Conservation (phyloP, 768 basidiomycete genomes). For the Tulasnella calospora region DNA sequence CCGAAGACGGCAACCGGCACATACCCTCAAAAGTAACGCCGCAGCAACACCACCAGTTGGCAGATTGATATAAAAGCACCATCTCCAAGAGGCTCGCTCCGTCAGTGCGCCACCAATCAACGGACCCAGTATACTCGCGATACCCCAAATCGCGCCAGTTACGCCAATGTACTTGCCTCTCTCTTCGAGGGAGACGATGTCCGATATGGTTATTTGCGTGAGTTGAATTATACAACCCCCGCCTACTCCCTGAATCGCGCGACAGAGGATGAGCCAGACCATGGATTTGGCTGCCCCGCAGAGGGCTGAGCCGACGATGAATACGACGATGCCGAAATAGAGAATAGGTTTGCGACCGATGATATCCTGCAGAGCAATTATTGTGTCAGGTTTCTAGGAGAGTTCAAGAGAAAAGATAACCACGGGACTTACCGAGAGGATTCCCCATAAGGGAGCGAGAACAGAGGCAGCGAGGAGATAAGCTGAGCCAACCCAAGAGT, state of each 20-base stretch:
- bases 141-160: conserved; percentile 72
- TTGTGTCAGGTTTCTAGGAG: not conserved
- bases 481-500: conserved; percentile 67
- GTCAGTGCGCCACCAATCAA: conserved; percentile 78
- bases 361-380: conserved; percentile 40
- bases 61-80: conserved; percentile 45
- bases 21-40: conserved; percentile 58
- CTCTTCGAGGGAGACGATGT: conserved; percentile 75
- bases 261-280: conserved; percentile 68
- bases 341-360: conserved; percentile 66
- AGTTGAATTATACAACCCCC: conserved; percentile 73
- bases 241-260: conserved; percentile 79
- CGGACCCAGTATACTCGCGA: conserved; percentile 66
- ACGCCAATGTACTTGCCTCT: conserved; percentile 75
- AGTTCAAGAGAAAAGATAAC: not conserved
- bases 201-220: conserved; percentile 71
- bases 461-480: conserved; percentile 59
- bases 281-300: conserved; percentile 78
- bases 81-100: conserved; percentile 74
- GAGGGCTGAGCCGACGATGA: conserved; percentile 72
- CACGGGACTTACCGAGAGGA: conserved; percentile 11
- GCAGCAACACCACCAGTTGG: conserved; percentile 65
- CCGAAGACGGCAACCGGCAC: not conserved
- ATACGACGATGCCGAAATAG: conserved; percentile 58
- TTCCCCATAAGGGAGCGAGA: conserved; percentile 18